Evolutionary conservation across 345 rosid species (phyloP).

Genomic region (Boechera divaricarpa): DNA sequence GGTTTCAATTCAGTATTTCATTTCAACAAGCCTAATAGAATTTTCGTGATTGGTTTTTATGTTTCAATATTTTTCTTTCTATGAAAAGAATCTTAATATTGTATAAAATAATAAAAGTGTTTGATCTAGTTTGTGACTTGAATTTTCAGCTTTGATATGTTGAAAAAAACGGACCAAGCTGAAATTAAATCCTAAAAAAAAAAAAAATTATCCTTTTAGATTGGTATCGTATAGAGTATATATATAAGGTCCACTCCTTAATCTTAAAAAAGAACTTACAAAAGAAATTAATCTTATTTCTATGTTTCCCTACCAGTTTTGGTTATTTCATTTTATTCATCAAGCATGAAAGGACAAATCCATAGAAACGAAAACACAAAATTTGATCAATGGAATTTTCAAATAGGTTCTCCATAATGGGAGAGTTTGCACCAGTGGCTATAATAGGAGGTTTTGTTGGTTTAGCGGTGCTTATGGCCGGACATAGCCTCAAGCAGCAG

Average conservation of each 20-base stretch:
- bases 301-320: not conserved
- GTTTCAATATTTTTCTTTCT: not conserved
- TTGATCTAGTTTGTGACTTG: not conserved
- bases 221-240: too few relatives aligned
- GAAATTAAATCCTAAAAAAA: too few relatives aligned
- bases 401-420: constrained; percentile 45
- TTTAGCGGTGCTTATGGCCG: constrained; percentile 45
- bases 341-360: too few relatives aligned
- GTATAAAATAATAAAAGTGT: not conserved
- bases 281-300: not conserved
- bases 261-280: not conserved
- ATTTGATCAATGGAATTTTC: not conserved
- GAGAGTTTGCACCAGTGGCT: constrained; percentile 55
- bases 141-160: too few relatives aligned
- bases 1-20: not conserved
- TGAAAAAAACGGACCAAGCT: too few relatives aligned
- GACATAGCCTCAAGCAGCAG: constrained; percentile 57
- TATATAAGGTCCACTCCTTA: too few relatives aligned
- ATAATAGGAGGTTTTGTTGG: constrained; percentile 52
- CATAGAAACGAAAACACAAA: too few relatives aligned
- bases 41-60: not conserved
- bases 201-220: too few relatives aligned
- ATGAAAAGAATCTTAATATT: not conserved
- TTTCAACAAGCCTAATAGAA: not conserved
- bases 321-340: not conserved